phyloP scores from a whole-genome alignment of 2,329 filamentous ascomycete genomes.

The Ophiostoma australiae region DNA sequence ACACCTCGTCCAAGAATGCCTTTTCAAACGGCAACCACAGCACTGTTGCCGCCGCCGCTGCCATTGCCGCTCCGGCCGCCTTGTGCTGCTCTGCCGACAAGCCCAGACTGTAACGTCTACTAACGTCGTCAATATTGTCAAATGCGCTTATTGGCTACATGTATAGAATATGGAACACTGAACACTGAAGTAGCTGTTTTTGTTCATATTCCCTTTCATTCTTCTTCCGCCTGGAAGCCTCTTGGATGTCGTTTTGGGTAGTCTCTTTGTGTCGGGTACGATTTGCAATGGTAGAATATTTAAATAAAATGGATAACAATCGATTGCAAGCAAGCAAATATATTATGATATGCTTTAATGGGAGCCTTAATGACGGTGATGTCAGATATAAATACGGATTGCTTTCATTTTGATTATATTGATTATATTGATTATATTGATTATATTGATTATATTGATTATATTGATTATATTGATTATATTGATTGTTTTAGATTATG shows the following conservation, averaged over 20 bases:
- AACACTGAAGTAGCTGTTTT: neutral
- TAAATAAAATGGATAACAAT: neutral
- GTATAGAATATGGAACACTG: neutral
- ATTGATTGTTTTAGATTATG: too few species aligned
- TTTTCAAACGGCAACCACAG: constrained; percentile 21
- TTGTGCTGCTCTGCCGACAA: constrained; percentile 20
- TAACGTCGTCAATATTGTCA: too few species aligned
- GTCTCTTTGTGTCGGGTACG: neutral
- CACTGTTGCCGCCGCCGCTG: neutral
- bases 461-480: too few species aligned
- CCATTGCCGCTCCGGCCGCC: neutral
- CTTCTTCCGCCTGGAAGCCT: constrained; percentile 20
- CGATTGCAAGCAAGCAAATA: neutral
- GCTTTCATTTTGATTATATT: too few species aligned
- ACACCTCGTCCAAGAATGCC: constrained; percentile 25
- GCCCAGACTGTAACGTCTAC: constrained; percentile 18
- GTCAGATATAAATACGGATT: too few species aligned
- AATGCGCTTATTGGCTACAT: too few species aligned
- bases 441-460: too few species aligned
- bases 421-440: too few species aligned
- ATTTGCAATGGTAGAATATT: neutral
- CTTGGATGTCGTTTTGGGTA: constrained; percentile 9
- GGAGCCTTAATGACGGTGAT: too few species aligned
- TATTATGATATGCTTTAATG: neutral
- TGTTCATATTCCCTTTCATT: neutral